These are phyloP conservation scores for Acanthamoeba sp. DNA, from an alignment of 208 protist genomes.

Conservation along the genomic window DNA sequence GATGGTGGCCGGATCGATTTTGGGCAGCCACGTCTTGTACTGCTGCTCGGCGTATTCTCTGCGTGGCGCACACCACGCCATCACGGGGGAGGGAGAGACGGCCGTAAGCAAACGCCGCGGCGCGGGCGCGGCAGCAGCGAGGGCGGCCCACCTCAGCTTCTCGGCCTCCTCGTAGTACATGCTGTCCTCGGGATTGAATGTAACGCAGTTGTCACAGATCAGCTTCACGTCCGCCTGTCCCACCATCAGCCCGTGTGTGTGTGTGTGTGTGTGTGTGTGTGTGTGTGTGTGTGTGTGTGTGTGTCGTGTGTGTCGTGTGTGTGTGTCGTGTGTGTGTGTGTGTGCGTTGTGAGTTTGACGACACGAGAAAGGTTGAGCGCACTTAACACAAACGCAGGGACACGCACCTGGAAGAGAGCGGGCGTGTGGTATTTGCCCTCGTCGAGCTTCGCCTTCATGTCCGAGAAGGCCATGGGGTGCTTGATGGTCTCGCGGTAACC, in stretches of 20 bases:
- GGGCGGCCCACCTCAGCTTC: conserved; percentile 17
- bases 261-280: too few relatives aligned
- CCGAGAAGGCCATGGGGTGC: conserved; percentile 40
- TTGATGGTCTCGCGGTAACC: conserved; percentile 44
- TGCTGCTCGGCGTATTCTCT: conserved; percentile 42
- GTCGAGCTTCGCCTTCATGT: conserved; percentile 57
- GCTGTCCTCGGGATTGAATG: conserved; percentile 23
- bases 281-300: too few relatives aligned
- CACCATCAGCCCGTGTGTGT: too few relatives aligned
- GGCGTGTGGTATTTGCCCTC: neutral
- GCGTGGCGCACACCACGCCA: neutral
- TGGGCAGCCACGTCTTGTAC: conserved; percentile 50
- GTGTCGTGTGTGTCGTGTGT: too few relatives aligned
- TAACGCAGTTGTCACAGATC: conserved; percentile 61
- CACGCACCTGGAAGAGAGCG: conserved; percentile 11
- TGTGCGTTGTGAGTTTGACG: too few relatives aligned
- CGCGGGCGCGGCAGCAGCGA: too few relatives aligned
- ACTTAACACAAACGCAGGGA: too few relatives aligned
- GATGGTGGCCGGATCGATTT: conserved; percentile 14
- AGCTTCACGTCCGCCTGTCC: conserved; percentile 39
- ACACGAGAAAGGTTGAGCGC: too few relatives aligned
- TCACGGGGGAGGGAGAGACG: neutral
- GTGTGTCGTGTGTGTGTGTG: too few relatives aligned
- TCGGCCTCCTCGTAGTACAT: conserved; percentile 63
- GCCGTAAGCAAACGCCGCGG: too few relatives aligned